Evolutionary conservation across 495 filamentous ascomycete species (phyloP).

Genomic region (Penicillium waksmanii): DNA sequence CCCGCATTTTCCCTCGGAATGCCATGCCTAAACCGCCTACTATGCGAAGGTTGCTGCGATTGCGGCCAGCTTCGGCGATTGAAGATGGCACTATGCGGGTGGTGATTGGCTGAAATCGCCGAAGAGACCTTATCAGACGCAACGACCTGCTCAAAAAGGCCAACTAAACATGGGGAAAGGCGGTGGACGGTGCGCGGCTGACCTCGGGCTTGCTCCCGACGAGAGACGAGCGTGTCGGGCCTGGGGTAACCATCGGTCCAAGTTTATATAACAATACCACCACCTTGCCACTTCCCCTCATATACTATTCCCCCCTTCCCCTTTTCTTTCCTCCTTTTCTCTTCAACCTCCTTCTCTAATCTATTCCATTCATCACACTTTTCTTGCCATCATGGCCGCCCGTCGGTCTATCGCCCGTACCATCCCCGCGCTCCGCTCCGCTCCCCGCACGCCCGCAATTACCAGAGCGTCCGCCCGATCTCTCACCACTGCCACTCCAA

Average conservation of each 20-base stretch:
- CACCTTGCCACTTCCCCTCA: constrained; percentile 7
- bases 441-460: constrained; percentile 46
- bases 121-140: constrained; percentile 30
- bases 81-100: not conserved
- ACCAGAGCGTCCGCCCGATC: constrained; percentile 34
- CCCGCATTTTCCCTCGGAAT: constrained; percentile 13
- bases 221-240: not conserved
- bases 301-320: not conserved
- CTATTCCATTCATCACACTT: not conserved
- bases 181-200: constrained; percentile 24
- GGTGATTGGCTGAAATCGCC: constrained; percentile 25
- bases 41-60: constrained; percentile 4
- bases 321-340: not conserved
- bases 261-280: constrained; percentile 13
- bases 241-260: constrained; percentile 22
- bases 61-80: constrained; percentile 24
- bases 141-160: constrained; percentile 3
- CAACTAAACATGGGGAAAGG: constrained; percentile 23
- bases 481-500: constrained; percentile 33
- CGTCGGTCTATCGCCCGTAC: constrained; percentile 46
- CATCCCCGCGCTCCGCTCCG: constrained; percentile 50
- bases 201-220: constrained; percentile 24
- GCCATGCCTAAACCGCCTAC: constrained; percentile 12
- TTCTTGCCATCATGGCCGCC: constrained; percentile 45
- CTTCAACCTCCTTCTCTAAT: constrained; percentile 2